Percentiles rank a stretch among this genome's conserved stretches.
phyloP scores from a whole-genome alignment of 2,329 filamentous ascomycete species.

The Neospermospora avenae region DNA sequence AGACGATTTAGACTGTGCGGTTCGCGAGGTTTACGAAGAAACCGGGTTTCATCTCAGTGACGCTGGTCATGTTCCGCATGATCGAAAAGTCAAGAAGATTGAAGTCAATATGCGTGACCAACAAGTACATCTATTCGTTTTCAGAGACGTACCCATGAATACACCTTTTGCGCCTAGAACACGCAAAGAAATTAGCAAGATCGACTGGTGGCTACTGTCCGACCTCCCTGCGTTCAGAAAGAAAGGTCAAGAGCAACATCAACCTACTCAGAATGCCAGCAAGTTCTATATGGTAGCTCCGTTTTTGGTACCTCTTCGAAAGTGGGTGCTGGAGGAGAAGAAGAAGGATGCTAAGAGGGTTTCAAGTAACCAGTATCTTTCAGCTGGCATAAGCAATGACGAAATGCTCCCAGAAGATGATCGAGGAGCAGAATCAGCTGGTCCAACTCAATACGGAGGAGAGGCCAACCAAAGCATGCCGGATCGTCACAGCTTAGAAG shows the following conservation, averaged over 20 bases:
- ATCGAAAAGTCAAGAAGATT: conserved; percentile 75
- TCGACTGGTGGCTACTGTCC: conserved; percentile 88
- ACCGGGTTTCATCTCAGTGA: conserved; percentile 81
- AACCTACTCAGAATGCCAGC: conserved; percentile 58
- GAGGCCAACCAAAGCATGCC: conserved; percentile 12
- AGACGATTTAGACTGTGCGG: conserved; percentile 86
- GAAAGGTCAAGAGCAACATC: conserved; percentile 52
- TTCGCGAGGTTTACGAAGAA: conserved; percentile 94
- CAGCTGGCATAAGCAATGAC: conserved; percentile 47
- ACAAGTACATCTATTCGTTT: conserved; percentile 88
- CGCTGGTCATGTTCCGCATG: conserved; percentile 71
- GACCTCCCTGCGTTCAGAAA: conserved; percentile 81
- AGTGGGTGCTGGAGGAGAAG: conserved; percentile 85
- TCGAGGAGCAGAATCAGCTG: conserved; percentile 28
- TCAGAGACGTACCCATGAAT: conserved; percentile 82
- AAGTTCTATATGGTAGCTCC: conserved; percentile 99
- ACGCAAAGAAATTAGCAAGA: conserved; percentile 95
- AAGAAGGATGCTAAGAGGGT: conserved; percentile 60
- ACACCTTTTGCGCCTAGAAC: conserved; percentile 86
- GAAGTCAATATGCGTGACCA: conserved; percentile 89
- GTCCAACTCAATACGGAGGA: conserved; percentile 2
- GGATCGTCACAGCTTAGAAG: conserved; percentile 44
- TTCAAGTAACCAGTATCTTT: conserved; percentile 40
- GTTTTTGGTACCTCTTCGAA: conserved; percentile 80
- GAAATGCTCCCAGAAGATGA: conserved; percentile 64